phyloP scores from a whole-genome alignment of 1,139 yeast genomes.

The Pichia kudriavzevii region DNA sequence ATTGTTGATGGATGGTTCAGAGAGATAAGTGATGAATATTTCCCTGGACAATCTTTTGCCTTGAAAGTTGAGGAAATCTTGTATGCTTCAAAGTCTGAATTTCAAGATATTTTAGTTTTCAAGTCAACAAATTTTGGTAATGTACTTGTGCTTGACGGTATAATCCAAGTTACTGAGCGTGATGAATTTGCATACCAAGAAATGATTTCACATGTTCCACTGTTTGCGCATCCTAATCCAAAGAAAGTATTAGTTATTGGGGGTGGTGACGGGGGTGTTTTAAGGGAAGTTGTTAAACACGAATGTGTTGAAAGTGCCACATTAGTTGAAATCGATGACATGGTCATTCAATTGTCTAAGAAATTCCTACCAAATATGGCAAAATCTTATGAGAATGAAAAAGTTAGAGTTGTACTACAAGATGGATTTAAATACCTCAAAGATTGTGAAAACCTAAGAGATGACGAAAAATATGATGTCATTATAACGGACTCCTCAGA shows the following conservation, averaged over 20 bases:
- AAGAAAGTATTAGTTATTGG: slow-evolving; percentile 86
- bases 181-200: slow-evolving; percentile 95
- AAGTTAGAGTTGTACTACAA: slow-evolving; percentile 75
- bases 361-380: slow-evolving; percentile 80
- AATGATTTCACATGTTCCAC: slow-evolving; percentile 85
- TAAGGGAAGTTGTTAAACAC: slow-evolving; percentile 88
- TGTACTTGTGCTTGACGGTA: slow-evolving; percentile 84
- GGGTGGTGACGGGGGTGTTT: slow-evolving; percentile 96
- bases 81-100: slow-evolving; percentile 73
- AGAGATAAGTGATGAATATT: slow-evolving; percentile 77
- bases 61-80: slow-evolving; percentile 74
- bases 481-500: slow-evolving; percentile 94
- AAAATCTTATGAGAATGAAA: slow-evolving; percentile 63
- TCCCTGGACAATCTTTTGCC: slow-evolving; percentile 93
- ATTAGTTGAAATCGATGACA: slow-evolving; percentile 87
- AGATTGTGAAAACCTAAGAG: slow-evolving; percentile 32
- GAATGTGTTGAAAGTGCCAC: slow-evolving; percentile 75
- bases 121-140: slow-evolving; percentile 85
- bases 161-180: slow-evolving; percentile 87
- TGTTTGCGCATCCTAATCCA: slow-evolving; percentile 87
- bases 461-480: slow-evolving; percentile 49
- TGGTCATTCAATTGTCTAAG: slow-evolving; percentile 76
- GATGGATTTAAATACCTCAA: slow-evolving; percentile 85
- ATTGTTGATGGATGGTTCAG: slow-evolving; percentile 80
- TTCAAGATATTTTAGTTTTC: slow-evolving; percentile 85